A percentile compares a stretch with the other conserved stretches of the same genome.
Conservation (phyloP, 495 filamentous ascomycete genomes). For the Talaromyces borbonicus region DNA sequence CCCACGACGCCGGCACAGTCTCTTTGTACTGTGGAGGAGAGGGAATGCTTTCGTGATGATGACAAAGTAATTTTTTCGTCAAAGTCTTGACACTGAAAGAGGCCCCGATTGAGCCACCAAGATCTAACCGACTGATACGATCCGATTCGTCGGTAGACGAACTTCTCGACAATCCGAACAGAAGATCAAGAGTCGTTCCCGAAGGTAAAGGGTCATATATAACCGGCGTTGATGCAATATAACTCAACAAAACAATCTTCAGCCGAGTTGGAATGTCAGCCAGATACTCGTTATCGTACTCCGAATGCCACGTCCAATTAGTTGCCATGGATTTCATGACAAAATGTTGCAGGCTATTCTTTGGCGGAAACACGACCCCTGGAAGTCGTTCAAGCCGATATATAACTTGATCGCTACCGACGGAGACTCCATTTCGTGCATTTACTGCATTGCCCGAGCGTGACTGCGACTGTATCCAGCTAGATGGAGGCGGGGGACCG, state of each 20-base stretch:
- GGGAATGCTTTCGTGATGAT: conserved; percentile 8
- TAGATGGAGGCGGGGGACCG: conserved; percentile 61
- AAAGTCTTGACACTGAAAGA: conserved; percentile 52
- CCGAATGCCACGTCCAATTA: conserved; percentile 60
- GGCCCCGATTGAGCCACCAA: conserved; percentile 49
- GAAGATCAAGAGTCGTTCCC: conserved; percentile 22
- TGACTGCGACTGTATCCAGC: conserved; percentile 42
- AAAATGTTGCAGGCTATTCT: conserved; percentile 45
- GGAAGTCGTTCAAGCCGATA: conserved; percentile 35
- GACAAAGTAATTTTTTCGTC: conserved; percentile 38
- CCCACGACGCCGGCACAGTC: conserved; percentile 28
- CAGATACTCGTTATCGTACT: conserved; percentile 58
- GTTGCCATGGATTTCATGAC: conserved; percentile 49
- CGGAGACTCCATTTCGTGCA: not conserved
- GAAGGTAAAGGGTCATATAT: conserved; percentile 16
- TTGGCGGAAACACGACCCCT: conserved; percentile 29
- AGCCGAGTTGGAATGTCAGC: conserved; percentile 51
- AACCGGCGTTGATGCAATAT: conserved; percentile 46
- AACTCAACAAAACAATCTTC: conserved; percentile 51
- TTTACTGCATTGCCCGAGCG: not conserved
- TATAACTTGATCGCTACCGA: conserved; percentile 12
- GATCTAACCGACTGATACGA: conserved; percentile 51
- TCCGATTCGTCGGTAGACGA: conserved; percentile 21
- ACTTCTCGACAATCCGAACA: conserved; percentile 15
- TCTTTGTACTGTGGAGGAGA: conserved; percentile 10